Percentiles rank a stretch among this genome's conserved stretches.
These are phyloP conservation scores for Pochonia chlamydosporia DNA, from an alignment of 2,329 filamentous ascomycete species.

Conservation along the genomic window DNA sequence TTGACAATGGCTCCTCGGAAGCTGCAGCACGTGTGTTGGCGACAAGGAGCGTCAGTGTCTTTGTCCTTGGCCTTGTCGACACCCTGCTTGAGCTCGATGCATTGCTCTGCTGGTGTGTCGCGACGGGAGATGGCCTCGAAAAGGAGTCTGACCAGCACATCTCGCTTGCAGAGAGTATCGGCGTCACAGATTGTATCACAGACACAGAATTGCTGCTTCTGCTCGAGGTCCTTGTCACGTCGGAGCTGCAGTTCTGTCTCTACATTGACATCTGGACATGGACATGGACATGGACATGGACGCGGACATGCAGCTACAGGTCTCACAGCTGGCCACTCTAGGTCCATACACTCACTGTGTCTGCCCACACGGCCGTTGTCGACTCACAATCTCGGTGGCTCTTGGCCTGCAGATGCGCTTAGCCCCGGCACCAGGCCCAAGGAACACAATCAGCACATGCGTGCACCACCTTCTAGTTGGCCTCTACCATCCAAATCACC, in stretches of 20 bases:
- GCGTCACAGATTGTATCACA: background rate
- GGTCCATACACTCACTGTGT: background rate
- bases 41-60: constrained; percentile 2
- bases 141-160: background rate
- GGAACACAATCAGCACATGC: background rate
- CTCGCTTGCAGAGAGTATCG: too few relatives aligned
- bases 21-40: constrained; percentile 4
- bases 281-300: too few relatives aligned
- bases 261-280: too few relatives aligned
- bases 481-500: background rate
- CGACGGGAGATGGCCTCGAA: background rate
- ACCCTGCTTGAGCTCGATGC: background rate
- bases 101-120: background rate
- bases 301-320: too few relatives aligned
- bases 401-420: constrained; percentile 1
- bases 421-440: constrained; percentile 3
- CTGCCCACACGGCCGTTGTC: background rate
- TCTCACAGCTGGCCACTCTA: background rate
- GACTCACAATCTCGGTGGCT: too few relatives aligned
- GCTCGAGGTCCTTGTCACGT: too few relatives aligned
- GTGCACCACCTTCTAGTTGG: too few relatives aligned
- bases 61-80: too few relatives aligned
- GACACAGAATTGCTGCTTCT: too few relatives aligned
- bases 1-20: constrained; percentile 6
- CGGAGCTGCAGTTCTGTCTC: too few relatives aligned